phyloP scores from a whole-genome alignment of 257 asterid species.

The Solanum phureja region DNA sequence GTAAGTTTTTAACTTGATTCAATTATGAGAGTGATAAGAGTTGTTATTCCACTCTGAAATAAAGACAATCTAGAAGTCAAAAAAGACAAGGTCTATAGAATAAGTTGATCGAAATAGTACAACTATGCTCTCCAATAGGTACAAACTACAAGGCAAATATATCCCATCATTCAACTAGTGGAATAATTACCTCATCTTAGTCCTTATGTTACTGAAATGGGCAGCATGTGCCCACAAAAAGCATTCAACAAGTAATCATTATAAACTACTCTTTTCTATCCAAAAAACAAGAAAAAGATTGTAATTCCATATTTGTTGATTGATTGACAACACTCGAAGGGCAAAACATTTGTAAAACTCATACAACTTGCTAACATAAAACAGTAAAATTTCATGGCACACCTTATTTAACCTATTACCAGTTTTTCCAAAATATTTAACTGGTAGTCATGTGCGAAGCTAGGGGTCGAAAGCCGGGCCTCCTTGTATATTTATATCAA shows the following conservation, averaged over 20 bases:
- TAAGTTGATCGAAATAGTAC: background rate
- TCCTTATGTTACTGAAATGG: background rate
- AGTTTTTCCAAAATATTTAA: background rate
- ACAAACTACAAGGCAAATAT: slow-evolving; percentile 1
- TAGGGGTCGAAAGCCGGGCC: background rate
- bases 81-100: background rate
- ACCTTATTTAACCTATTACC: background rate
- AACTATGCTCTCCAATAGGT: background rate
- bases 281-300: background rate
- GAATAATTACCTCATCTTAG: slow-evolving; percentile 1
- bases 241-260: background rate
- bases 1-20: background rate
- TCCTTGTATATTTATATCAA: background rate
- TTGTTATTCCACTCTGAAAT: background rate
- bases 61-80: background rate
- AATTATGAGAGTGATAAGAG: background rate
- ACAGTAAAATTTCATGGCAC: background rate
- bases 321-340: background rate
- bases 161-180: slow-evolving; percentile 1
- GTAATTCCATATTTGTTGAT: background rate
- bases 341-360: background rate
- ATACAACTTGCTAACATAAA: background rate
- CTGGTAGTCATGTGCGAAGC: background rate
- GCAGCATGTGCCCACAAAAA: background rate
- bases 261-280: background rate